Base-by-base conservation (phyloP, 2,329 filamentous ascomycete genomes). In the Spiromastix sp. region DNA sequence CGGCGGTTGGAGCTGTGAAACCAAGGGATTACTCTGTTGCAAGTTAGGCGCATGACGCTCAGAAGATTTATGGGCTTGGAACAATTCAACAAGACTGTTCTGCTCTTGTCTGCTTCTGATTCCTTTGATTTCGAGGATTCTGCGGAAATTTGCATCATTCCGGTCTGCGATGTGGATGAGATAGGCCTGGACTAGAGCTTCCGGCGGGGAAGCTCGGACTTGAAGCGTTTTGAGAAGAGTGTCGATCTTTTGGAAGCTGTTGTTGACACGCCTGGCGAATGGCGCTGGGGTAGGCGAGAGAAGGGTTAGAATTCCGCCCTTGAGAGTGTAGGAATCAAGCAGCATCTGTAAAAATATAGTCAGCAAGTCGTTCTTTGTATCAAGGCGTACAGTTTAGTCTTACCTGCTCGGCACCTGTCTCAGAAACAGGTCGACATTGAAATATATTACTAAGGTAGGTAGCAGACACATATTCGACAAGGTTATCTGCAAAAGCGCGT, bases 91-190 rank as follows among this genome's bases (percentile, higher is more conserved):
- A 2, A 96, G 76, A 42, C 85, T 77, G 2, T 72, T 64, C 51
- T 95, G 84, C 42, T 98, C 91, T 41, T 74, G 68, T 53, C 86
- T 89, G 42, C 65, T 66, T 36, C 81, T 75, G 40, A 98, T 81
- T 30, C 91, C 91, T 60, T 98, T 98, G 43, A 98, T 72, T 33
- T 98, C 91, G 30, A 98, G 76, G 40, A 98, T 82, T 63, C 95
- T 96, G 54, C 79, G 79, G 72, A 98, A 98, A 62, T 98, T 98
- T 50, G 77, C 74, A 55, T 96, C 91, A 44, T 82, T 93, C 37
- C 83, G 79, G 66, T 98, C 91, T 46, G 77, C 86, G 45, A 98
- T 91, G 62, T 96, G 91, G 58, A 96, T 93, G 21, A 98, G 77
- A 57, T 98, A 98, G 21, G 91, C 91, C 63, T 96, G 89, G 0